phyloP scores from a whole-genome alignment of 2,329 filamentous ascomycete genomes.

The Pseudocercospora fuligena region DNA sequence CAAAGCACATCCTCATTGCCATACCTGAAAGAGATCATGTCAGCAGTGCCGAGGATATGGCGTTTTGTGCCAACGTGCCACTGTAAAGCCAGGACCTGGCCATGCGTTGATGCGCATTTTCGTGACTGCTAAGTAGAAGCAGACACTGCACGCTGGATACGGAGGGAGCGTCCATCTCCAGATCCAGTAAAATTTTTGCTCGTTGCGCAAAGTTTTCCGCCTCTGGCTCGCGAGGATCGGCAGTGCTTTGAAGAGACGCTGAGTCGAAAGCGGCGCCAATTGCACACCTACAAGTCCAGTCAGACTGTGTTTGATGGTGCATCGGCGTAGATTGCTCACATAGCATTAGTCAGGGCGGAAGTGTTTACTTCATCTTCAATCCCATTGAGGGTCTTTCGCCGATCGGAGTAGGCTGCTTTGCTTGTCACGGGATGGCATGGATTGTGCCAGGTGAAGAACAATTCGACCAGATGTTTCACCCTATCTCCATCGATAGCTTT shows the following conservation, averaged over 20 bases:
- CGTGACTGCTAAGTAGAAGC: slow-evolving; percentile 51
- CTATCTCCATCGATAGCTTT: not conserved
- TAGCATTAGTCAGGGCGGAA: slow-evolving; percentile 2
- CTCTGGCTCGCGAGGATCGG: slow-evolving; percentile 44
- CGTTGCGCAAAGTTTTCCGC: slow-evolving; percentile 50
- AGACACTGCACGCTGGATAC: slow-evolving; percentile 56
- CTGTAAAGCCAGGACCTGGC: slow-evolving; percentile 55
- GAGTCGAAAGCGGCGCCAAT: slow-evolving; percentile 44
- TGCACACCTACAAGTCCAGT: slow-evolving; percentile 30
- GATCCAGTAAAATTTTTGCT: slow-evolving; percentile 52
- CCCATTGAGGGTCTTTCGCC: not conserved
- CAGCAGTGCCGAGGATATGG: not conserved
- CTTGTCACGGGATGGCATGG: slow-evolving; percentile 53
- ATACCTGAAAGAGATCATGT: slow-evolving; percentile 39
- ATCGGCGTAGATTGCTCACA: not conserved
- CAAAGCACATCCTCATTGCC: slow-evolving; percentile 53
- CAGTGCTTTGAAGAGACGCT: slow-evolving; percentile 38
- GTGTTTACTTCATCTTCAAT: not conserved
- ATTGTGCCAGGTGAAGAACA: slow-evolving; percentile 58
- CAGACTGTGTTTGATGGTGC: not conserved
- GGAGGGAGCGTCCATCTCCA: slow-evolving; percentile 54
- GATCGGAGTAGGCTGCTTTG: slow-evolving; percentile 13
- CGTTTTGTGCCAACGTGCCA: slow-evolving; percentile 37
- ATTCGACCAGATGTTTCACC: slow-evolving; percentile 46
- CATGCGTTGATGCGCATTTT: slow-evolving; percentile 51